Conservation (phyloP, 805 yeast genomes). For the Starmerella kuoi region DNA sequence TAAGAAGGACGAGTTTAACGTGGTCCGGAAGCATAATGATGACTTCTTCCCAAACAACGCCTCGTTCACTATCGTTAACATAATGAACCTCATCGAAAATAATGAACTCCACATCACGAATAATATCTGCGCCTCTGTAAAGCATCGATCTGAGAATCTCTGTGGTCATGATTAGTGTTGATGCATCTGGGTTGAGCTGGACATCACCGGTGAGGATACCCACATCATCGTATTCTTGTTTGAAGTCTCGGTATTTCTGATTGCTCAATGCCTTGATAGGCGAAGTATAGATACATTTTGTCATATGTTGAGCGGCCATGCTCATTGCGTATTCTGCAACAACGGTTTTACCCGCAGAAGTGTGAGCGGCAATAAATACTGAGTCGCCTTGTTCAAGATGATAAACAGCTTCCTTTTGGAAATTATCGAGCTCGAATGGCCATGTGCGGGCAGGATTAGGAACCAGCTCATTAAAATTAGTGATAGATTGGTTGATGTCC, state of each 20-base stretch:
- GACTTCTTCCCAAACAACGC: slow-evolving; percentile 99
- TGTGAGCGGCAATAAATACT: slow-evolving; percentile 96
- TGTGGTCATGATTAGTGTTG: slow-evolving; percentile 93
- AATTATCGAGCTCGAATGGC: slow-evolving; percentile 90
- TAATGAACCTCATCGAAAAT: slow-evolving; percentile 97
- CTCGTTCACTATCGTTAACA: slow-evolving; percentile 91
- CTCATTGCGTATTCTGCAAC: slow-evolving; percentile 98
- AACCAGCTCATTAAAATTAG: slow-evolving; percentile 74
- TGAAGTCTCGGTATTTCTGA: slow-evolving; percentile 82
- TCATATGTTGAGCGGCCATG: slow-evolving; percentile 90
- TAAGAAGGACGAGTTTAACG: slow-evolving; percentile 75
- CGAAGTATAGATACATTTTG: slow-evolving; percentile 90
- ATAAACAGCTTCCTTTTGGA: slow-evolving; percentile 93
- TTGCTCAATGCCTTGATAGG: slow-evolving; percentile 87
- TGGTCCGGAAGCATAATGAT: slow-evolving; percentile 96
- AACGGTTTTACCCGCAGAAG: slow-evolving; percentile 97
- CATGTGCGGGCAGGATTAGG: slow-evolving; percentile 88
- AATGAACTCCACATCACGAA: slow-evolving; percentile 93
- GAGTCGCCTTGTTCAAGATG: slow-evolving; percentile 97
- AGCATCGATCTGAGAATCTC: slow-evolving; percentile 92
- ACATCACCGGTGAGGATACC: slow-evolving; percentile 97
- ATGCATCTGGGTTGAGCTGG: slow-evolving; percentile 92
- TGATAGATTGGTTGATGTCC: slow-evolving; percentile 69
- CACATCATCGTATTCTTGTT: slow-evolving; percentile 69
- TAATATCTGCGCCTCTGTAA: slow-evolving; percentile 89